These are phyloP conservation scores for Apiotrichum veenhuisii DNA, from an alignment of 1,284 basidiomycete genomes.

Conservation along the genomic window DNA sequence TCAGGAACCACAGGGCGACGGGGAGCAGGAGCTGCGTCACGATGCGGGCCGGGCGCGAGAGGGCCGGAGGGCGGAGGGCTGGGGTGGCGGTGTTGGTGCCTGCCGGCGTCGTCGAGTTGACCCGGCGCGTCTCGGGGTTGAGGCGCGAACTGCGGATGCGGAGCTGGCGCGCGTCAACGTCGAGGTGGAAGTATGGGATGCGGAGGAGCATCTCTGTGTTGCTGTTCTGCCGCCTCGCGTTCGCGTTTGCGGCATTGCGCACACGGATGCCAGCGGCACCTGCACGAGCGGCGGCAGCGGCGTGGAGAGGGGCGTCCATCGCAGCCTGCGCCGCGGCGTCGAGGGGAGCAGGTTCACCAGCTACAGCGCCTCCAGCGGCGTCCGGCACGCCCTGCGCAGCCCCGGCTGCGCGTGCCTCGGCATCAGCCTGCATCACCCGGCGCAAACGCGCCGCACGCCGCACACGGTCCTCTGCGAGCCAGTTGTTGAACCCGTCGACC, in stretches of 20 bases:
- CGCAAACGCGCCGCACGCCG: not conserved
- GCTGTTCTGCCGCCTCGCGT: not conserved
- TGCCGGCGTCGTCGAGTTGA: not conserved
- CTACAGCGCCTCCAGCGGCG: not conserved
- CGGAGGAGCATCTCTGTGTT: constrained; percentile 7
- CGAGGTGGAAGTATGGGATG: constrained; percentile 21
- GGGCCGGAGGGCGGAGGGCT: constrained; percentile 6
- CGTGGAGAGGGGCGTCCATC: constrained; percentile 5
- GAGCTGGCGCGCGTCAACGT: constrained; percentile 28
- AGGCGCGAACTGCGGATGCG: constrained; percentile 19
- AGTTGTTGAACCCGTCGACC: constrained; percentile 26
- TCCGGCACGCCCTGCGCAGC: not conserved
- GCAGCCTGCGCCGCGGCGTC: constrained; percentile 4
- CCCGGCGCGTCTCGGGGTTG: not conserved
- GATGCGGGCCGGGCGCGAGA: constrained; percentile 8
- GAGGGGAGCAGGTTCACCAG: not conserved
- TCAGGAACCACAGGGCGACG: constrained; percentile 40
- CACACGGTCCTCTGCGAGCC: constrained; percentile 3
- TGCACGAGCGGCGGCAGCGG: constrained; percentile 7
- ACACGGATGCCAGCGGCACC: not conserved
- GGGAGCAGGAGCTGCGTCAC: constrained; percentile 38
- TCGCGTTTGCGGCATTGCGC: not conserved
- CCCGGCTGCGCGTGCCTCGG: not conserved
- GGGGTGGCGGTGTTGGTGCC: not conserved
- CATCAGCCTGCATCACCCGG: not conserved